Conservation (phyloP, 495 filamentous ascomycete species). For the Tuber magnatum region DNA sequence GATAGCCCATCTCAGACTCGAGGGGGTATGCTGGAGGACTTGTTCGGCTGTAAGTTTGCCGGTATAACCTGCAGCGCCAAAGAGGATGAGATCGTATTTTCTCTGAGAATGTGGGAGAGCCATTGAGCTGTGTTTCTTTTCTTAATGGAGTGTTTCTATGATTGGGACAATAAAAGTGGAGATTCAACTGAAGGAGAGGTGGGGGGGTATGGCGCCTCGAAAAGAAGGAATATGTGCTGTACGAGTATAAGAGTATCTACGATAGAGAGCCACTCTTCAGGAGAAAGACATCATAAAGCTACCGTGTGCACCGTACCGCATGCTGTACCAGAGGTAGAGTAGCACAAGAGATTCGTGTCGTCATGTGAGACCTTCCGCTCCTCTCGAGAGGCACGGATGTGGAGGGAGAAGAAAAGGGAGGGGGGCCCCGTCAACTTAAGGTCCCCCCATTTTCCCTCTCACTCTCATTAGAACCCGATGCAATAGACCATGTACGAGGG, state of each 20-base stretch:
- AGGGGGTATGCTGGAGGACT: conserved; percentile 65
- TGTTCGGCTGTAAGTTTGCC: conserved; percentile 71
- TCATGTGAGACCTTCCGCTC: neutral
- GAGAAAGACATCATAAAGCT: neutral
- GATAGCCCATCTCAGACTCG: conserved; percentile 79
- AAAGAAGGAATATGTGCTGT: neutral
- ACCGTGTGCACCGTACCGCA: neutral
- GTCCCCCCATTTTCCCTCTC: neutral
- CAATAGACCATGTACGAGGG: neutral
- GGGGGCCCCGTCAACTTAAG: neutral
- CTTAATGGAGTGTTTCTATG: conserved; percentile 6
- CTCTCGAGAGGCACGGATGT: neutral
- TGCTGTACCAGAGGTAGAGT: neutral
- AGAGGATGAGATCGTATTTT: conserved; percentile 74
- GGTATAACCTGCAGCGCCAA: conserved; percentile 84
- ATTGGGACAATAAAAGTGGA: neutral
- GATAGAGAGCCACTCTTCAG: neutral
- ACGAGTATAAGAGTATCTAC: neutral
- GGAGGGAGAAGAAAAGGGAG: neutral
- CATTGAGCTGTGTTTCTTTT: conserved; percentile 14
- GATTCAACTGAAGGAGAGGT: neutral
- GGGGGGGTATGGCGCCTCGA: neutral
- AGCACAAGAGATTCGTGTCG: neutral
- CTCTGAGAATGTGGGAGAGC: conserved; percentile 40
- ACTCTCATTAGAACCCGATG: neutral